Evolutionary conservation across 176 grass and related monocot species (phyloP).

Genomic region (Triticum turgidum): DNA sequence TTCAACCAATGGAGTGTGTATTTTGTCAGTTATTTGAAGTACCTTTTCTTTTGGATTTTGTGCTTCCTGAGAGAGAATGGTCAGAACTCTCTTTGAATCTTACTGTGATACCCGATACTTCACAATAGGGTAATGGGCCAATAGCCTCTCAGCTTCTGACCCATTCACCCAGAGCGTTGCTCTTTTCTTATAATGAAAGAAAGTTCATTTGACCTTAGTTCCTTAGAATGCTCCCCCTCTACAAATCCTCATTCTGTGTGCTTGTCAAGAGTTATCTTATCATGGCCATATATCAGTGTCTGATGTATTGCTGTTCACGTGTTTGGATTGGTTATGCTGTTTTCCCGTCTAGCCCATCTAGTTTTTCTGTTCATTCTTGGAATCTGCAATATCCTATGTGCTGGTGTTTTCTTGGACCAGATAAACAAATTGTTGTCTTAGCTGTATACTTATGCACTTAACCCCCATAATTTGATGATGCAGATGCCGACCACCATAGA

Average conservation of each 20-base stretch:
- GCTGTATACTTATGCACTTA: background rate
- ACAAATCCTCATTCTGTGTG: background rate
- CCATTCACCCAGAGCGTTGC: background rate
- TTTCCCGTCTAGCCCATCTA: background rate
- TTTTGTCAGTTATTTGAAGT: background rate
- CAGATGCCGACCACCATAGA: conserved; percentile 84
- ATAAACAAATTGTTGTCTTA: conserved; percentile 10
- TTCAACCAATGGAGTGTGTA: background rate
- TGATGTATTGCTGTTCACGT: background rate
- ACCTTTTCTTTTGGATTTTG: background rate
- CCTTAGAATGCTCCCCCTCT: background rate
- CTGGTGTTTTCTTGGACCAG: background rate
- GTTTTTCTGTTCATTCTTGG: conserved; percentile 5
- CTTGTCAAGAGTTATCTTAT: background rate
- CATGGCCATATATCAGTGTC: background rate
- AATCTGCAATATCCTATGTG: background rate
- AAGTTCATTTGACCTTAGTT: background rate
- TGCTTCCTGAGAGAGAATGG: background rate
- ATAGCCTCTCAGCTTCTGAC: background rate
- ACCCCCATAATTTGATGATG: conserved; percentile 1
- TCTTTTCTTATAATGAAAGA: background rate
- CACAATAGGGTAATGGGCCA: background rate
- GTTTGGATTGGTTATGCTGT: background rate
- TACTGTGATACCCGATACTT: background rate
- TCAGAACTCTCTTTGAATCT: background rate